phyloP scores from a whole-genome alignment of 106 monocot genomes.

The Acorus gramineus region DNA sequence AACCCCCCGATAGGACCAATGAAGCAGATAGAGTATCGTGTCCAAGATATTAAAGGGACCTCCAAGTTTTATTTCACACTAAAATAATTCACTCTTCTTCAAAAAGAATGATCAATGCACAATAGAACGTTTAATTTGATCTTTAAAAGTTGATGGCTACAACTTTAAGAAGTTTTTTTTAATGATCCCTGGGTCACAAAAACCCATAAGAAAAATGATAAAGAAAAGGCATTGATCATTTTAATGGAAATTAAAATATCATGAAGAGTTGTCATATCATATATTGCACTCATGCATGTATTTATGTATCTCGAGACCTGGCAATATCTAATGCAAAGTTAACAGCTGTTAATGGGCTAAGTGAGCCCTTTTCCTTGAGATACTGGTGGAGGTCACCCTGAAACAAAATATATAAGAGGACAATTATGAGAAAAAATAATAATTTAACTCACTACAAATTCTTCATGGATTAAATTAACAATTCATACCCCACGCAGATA shows the following conservation, averaged over 20 bases:
- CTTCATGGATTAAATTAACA: not conserved
- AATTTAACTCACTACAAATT: not conserved
- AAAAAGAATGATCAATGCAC: no score
- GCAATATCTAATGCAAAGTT: conserved; percentile 96
- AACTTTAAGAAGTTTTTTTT: no score
- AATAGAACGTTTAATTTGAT: no score
- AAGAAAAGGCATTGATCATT: not conserved
- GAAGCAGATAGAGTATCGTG: no score
- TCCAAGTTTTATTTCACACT: no score
- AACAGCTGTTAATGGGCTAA: conserved; percentile 63
- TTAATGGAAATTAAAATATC: no score
- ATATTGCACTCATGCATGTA: not conserved
- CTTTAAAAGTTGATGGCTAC: no score
- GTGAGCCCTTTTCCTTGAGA: conserved; percentile 89
- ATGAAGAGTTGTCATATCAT: no score
- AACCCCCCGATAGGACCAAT: no score
- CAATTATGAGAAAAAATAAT: not conserved
- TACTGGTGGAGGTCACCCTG: conserved; percentile 96
- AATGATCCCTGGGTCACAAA: not conserved
- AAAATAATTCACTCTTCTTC: no score
- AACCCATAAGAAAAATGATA: not conserved
- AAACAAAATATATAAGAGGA: not conserved
- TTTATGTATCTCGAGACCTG: conserved; percentile 35
- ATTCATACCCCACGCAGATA: conserved; percentile 74
- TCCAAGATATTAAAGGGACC: no score